A percentile compares a stretch with the other conserved stretches of the same genome.
phyloP scores from a whole-genome alignment of 768 basidiomycete genomes.

The Boletus tylopilopsis region DNA sequence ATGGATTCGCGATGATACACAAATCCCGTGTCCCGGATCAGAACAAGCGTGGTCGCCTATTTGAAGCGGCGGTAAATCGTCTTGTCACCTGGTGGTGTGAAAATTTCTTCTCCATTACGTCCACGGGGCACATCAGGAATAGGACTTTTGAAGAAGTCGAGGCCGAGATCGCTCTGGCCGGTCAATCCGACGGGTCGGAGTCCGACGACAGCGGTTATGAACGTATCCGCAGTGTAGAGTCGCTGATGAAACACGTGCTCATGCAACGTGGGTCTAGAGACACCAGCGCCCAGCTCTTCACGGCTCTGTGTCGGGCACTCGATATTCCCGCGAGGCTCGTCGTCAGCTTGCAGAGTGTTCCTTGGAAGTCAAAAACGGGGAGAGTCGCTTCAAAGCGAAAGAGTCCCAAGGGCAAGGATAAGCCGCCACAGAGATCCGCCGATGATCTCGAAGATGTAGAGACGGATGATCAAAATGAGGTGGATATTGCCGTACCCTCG shows the following conservation, averaged over 20 bases:
- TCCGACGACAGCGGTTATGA: constrained; percentile 52
- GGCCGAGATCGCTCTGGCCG: constrained; percentile 27
- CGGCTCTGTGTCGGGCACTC: constrained; percentile 80
- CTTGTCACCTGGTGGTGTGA: constrained; percentile 84
- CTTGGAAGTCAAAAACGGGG: constrained; percentile 74
- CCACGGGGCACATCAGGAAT: constrained; percentile 66
- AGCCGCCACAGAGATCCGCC: constrained; percentile 20
- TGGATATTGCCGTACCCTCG: constrained; percentile 32
- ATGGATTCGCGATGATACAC: constrained; percentile 76
- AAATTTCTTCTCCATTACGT: constrained; percentile 61
- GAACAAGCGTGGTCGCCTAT: constrained; percentile 78
- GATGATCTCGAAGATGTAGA: constrained; percentile 25
- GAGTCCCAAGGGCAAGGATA: constrained; percentile 37
- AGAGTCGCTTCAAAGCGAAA: constrained; percentile 42
- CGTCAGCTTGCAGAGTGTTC: constrained; percentile 86
- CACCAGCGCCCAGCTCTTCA: constrained; percentile 86
- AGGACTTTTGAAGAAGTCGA: constrained; percentile 76
- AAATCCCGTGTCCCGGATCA: constrained; percentile 78
- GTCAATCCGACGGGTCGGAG: constrained; percentile 37
- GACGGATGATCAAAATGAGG: constrained; percentile 35
- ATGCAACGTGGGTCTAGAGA: constrained; percentile 80
- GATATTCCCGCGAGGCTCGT: constrained; percentile 86
- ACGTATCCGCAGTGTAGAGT: constrained; percentile 69
- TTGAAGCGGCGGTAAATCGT: constrained; percentile 73
- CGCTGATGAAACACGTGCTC: constrained; percentile 90